phyloP scores from a whole-genome alignment of 495 filamentous ascomycete genomes.

The Beverwykella pulmonaria region DNA sequence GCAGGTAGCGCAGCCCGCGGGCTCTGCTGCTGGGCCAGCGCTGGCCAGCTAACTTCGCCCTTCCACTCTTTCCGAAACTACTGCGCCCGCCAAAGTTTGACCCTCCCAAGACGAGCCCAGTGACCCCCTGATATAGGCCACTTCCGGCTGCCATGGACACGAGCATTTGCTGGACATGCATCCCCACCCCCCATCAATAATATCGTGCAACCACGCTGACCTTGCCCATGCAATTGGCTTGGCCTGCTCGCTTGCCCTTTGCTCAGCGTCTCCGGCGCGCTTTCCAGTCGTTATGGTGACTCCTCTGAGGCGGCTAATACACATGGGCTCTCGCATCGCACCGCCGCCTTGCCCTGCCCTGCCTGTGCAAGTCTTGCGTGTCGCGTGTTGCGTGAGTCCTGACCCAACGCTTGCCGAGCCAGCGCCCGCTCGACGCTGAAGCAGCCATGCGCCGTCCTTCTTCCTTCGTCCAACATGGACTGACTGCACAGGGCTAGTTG shows the following conservation, averaged over 20 bases:
- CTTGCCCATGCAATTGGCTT: constrained; percentile 15
- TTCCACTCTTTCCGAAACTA: constrained; percentile 36
- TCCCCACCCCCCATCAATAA: background rate
- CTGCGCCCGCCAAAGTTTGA: constrained; percentile 26
- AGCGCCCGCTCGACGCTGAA: constrained; percentile 15
- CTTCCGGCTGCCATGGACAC: constrained; percentile 19
- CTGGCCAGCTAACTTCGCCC: constrained; percentile 1
- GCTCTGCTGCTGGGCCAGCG: background rate
- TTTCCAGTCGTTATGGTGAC: no score
- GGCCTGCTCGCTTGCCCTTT: constrained; percentile 13
- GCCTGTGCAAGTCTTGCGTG: background rate
- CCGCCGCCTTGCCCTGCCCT: background rate
- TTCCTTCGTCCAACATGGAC: constrained; percentile 37
- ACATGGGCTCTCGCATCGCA: constrained; percentile 9
- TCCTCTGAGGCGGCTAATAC: constrained; percentile 21
- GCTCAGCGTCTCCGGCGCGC: no score
- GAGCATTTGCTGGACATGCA: constrained; percentile 21
- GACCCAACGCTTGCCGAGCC: background rate
- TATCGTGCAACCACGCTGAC: constrained; percentile 6
- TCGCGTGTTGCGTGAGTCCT: background rate
- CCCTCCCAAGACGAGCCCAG: constrained; percentile 8
- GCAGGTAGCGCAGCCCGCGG: constrained; percentile 4
- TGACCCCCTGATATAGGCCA: constrained; percentile 17
- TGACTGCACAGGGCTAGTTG: constrained; percentile 24
- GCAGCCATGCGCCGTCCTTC: background rate